These are phyloP conservation scores for Tricholoma bakamatsutake DNA, from an alignment of 768 basidiomycete species.

Conservation along the genomic window DNA sequence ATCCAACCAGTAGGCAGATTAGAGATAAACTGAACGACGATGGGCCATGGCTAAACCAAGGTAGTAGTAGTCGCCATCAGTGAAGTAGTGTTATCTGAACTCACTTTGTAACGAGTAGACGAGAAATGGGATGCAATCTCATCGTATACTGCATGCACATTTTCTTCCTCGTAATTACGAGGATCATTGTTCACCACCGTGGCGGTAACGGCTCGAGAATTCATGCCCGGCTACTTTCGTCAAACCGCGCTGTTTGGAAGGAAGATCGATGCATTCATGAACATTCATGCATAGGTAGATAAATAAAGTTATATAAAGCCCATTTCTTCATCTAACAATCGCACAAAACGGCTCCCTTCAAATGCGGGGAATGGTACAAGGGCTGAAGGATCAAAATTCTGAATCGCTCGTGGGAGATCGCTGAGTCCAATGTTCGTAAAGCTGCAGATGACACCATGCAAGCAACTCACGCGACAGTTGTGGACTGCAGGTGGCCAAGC, in stretches of 20 bases:
- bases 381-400: slow-evolving; percentile 35
- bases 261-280: background rate
- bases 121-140: slow-evolving; percentile 85
- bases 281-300: background rate
- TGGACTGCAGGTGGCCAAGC: slow-evolving; percentile 51
- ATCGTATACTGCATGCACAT: slow-evolving; percentile 84
- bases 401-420: slow-evolving; percentile 49
- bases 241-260: background rate
- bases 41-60: slow-evolving; percentile 74
- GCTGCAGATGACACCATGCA: background rate
- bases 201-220: slow-evolving; percentile 24
- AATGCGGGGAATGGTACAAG: slow-evolving; percentile 61
- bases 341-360: slow-evolving; percentile 60
- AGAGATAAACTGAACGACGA: slow-evolving; percentile 70
- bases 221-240: background rate
- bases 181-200: slow-evolving; percentile 43
- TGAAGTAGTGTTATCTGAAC: slow-evolving; percentile 6
- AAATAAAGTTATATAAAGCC: slow-evolving; percentile 40
- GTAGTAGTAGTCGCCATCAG: background rate
- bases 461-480: slow-evolving; percentile 51
- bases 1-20: slow-evolving; percentile 71
- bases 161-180: slow-evolving; percentile 57
- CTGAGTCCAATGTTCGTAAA: slow-evolving; percentile 24
- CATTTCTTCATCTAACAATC: slow-evolving; percentile 73
- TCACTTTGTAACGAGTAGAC: slow-evolving; percentile 82